These are phyloP conservation scores for Prunus fruticosa DNA, from an alignment of 306 rosid species.

Conservation along the genomic window DNA sequence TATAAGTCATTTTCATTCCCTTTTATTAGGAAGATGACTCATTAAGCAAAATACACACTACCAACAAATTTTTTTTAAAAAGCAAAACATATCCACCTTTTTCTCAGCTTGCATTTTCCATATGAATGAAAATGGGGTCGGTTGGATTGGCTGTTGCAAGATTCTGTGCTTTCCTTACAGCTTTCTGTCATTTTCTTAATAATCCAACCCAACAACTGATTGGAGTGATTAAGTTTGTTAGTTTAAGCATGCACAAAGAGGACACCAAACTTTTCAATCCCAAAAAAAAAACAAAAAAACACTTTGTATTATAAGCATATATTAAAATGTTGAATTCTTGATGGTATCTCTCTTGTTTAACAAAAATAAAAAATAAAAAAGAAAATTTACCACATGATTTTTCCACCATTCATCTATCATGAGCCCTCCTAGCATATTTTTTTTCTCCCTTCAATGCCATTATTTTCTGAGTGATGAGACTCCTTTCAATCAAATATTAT, in stretches of 20 bases:
- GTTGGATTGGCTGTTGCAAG: constrained; percentile 2
- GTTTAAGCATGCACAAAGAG: neutral
- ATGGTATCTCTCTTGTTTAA: too few species aligned
- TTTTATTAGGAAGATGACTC: constrained; percentile 11
- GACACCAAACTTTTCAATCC: neutral
- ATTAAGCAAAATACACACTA: neutral
- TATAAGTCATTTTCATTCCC: neutral
- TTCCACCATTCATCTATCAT: neutral
- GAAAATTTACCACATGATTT: neutral
- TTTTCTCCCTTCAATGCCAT: neutral
- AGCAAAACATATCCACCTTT: too few species aligned
- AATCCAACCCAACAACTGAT: neutral
- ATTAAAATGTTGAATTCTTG: too few species aligned
- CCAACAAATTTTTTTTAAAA: too few species aligned
- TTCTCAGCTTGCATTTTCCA: neutral
- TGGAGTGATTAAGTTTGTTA: neutral
- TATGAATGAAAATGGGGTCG: neutral
- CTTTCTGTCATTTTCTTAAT: constrained; percentile 12
- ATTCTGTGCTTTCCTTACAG: constrained; percentile 6
- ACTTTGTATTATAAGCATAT: neutral
- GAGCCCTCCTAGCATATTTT: too few species aligned
- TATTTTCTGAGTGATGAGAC: constrained; percentile 9
- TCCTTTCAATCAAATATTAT: constrained; percentile 14
- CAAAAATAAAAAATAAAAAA: neutral
- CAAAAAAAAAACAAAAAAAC: neutral